Conservation (phyloP, 2,329 filamentous ascomycete genomes). For the Aspergillus candidus region DNA sequence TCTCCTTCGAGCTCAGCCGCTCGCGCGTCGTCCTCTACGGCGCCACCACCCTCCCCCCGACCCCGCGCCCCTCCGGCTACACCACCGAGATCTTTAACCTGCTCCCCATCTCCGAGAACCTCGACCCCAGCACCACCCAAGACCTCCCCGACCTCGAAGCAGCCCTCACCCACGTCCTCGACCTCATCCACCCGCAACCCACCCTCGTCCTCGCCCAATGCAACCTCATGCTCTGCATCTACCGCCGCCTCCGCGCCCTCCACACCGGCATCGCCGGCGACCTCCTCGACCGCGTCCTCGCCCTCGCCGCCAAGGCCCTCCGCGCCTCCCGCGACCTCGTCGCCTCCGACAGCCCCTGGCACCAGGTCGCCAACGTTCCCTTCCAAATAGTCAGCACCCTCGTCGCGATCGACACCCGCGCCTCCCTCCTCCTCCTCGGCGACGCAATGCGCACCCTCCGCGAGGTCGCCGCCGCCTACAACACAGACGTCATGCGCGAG, state of each 20-base stretch:
- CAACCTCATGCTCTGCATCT: slow-evolving; percentile 52
- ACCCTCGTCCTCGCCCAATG: slow-evolving; percentile 47
- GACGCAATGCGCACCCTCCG: slow-evolving; percentile 48
- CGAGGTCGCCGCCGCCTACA: slow-evolving; percentile 39
- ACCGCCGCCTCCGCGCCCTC: slow-evolving; percentile 48
- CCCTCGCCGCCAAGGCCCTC: slow-evolving; percentile 41
- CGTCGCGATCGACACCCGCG: slow-evolving; percentile 49
- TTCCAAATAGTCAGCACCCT: slow-evolving; percentile 55
- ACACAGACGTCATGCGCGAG: slow-evolving; percentile 47
- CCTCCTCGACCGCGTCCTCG: slow-evolving; percentile 45
- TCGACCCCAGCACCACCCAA: slow-evolving; percentile 47
- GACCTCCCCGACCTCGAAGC: slow-evolving; percentile 40
- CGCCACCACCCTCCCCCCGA: slow-evolving; percentile 39
- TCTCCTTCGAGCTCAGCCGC: slow-evolving; percentile 53
- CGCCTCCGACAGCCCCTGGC: slow-evolving; percentile 47
- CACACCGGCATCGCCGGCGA: slow-evolving; percentile 42
- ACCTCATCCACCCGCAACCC: slow-evolving; percentile 35
- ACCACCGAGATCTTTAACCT: slow-evolving; percentile 48
- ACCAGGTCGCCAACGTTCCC: slow-evolving; percentile 55
- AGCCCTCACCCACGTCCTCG: slow-evolving; percentile 39
- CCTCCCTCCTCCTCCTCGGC: slow-evolving; percentile 44
- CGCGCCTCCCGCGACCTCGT: slow-evolving; percentile 45
- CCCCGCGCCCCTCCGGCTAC: slow-evolving; percentile 35
- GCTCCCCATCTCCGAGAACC: slow-evolving; percentile 48
- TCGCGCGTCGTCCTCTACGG: slow-evolving; percentile 47